Evolutionary conservation across 345 rosid genomes (phyloP), one percentile per base, ranked within the genome.

Genomic region (Dovyalis caffra): DNA sequence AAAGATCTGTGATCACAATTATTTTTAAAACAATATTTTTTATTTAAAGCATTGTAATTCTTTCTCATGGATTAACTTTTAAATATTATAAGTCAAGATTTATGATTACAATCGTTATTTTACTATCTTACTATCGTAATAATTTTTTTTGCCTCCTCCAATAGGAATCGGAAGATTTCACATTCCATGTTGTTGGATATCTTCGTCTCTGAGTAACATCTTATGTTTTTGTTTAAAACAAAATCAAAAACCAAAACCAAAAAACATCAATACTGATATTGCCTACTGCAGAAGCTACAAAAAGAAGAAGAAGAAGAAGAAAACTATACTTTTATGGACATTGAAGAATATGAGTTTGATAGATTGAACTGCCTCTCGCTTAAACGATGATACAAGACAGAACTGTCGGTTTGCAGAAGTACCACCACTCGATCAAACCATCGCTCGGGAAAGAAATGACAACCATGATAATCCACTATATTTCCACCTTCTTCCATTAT

Each of bases 391-490:
- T 84, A 91, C 83, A 95, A 62, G 65, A 90, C 69, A 1, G 97
- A 81, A 71, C 83, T 92, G 5, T 95, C 97, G 0, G 97, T 89
- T 73, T 90, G 98, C 78, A 91, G 96, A 76, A n/a, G n/a, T n/a
- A 95, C 99, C 0, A 88, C 89, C 11, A 93, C 93, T 3, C 79
- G 84, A 82, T 95, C 97, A 76, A 93, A 95, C 98, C 97, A 95
- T 70, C 94, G 73, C 75, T 91, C 80, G 0, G 99, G 98, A 68
- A 95, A 95, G 85, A 93, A 95, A 74, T 95, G 92, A 12, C 97
- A 91, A 40, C 99, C 94, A 58, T 93, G 98, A 78, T 95, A 93
- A 71, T 93, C 99, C 71, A 91, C 93, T 11, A 93, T 87, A 80
- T 75, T 89, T 8, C 99, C 99, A 9, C 98, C 97, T 86, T 78